Evolutionary conservation across 202 grass and related monocot species (phyloP), one percentile per base, ranked within the genome.

Genomic region (Tripidium arundinaceum): DNA sequence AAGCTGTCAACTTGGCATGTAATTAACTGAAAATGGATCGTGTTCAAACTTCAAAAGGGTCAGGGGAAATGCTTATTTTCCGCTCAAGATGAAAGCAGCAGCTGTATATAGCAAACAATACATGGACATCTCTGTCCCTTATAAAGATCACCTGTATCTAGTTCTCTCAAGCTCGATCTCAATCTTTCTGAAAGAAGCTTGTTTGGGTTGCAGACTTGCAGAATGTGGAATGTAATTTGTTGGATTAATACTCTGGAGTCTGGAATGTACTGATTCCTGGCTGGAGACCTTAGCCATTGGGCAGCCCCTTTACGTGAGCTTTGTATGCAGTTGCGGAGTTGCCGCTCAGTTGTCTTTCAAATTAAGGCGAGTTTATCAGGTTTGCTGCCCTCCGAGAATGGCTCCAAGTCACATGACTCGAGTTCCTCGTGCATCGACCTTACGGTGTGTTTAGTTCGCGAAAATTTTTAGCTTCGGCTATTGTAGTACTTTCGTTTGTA

Each of bases 21-120:
- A 91, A 89, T 89, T 93, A 91, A 73, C 80, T 75, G 71, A 74
- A n/a, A 79, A 77, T 49, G 72, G 73, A 57, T 39, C 73, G 60
- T 42, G 28, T 52, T 65, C 24, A 40, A 83, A 58, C 54, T 58
- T 58, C 54, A 58, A 58, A 57, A 74, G 63, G 37, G 27, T 79
- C 54, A 75, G 52, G 82, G n/a, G 61, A 70, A 71, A 50, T 83
- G 70, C 55, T 60, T 81, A 52, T 58, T 81, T 82, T 41, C 60
- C 49, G 11, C 3, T 31, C 37, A 84, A 75, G 72, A 65, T 80
- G 75, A 8, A 79, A 77, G 62, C 88, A n/a, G n/a, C n/a, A 72
- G 81, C 58, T 76, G 58, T 90, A 71, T 90, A 90, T 84, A 90
- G 84, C 70, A 76, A 87, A 87, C 57, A 27, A 52, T 45, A 75